Base-by-base conservation (phyloP, 257 asterid species). In the Ballota nigra region DNA sequence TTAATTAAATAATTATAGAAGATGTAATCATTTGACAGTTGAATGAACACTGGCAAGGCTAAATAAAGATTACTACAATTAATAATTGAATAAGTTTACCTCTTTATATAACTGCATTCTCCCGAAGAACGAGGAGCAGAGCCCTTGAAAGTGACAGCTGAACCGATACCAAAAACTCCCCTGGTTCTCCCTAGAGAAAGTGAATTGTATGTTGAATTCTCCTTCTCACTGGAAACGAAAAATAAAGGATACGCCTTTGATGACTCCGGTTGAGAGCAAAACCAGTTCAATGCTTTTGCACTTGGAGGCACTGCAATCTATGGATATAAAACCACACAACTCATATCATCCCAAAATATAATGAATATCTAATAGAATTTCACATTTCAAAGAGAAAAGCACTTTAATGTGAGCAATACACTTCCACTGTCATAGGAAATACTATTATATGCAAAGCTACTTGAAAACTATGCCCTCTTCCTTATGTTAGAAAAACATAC, bases 301-400 rank as follows among this genome's bases (percentile, higher is more conserved):
- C 98, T 89, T 24, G 99, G 99, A 67, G 99, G 96, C 52, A 95
- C 98, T 58, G 97, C 95, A 81, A 95, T 87, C 99, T 95, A 79
- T 68, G 69, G 41, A 74, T 53, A 60, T 61, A 59, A 59, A 75
- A 62, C 31, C 71, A 62, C 31, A 68, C 68, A 24, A 12, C 58
- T 66, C 41, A 65, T 29, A 68, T 57, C 33, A 22, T 23, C 67
- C 31, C 15, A 13, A 19, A 75, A 51, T 36, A 80, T 62, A 40
- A 66, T 24, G 34, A 68, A 64, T 15, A 53, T 66, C 65, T 64
- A 15, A 62, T 22, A n/a, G 19, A 63, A 33, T 33, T 33, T 33
- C 38, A 9, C 9, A 6, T 1, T 33, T 33, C 9, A 33, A 33
- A 33, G 38, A 33, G 5, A 8, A 33, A 33, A 33, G 38, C 38